Base-by-base conservation (phyloP, 176 grass and related monocot species). In the Carex myosuroides region DNA sequence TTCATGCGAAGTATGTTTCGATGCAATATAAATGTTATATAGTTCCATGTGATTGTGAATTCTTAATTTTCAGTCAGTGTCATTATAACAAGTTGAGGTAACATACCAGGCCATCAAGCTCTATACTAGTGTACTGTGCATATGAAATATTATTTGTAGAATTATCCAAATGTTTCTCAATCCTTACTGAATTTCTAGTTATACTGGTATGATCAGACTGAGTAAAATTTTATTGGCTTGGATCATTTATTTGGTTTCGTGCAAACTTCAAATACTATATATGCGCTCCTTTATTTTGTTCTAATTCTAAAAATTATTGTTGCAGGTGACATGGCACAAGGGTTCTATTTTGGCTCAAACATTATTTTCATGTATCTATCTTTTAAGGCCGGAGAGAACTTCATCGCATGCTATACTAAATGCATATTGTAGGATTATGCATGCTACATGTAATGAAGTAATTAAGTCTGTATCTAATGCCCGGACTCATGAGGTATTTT, bases 321-420 rank as follows among this genome's bases (percentile, higher is more conserved):
- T 42, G 66, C 86, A 98, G 96, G 93, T 91, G 83, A 93, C 96
- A 55, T 98, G 96, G 96, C 93, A 98, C 88, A 95, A 89, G 83
- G 96, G 96, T 37, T 91, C 94, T 83, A 91, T 91, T 72, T 80
- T 98, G 76, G 92, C 93, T 79, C 96, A 98, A 81, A 98, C 96
- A 3, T 71, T 98, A 57, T 98, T 98, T 89, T 93, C 96, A 88
- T 98, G 96, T 86, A 87, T 98, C 60, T 98, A 98, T 88, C 84
- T 95, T 70, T 87, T 95, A 86, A 93, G 85, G 86, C 88, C 90
- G 70, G 91, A 98, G 60, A 94, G 91, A 90, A 98, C 91, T 87
- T 93, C 96, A 88, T 88, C 96, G 3, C 96, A 98, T 91, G 85
- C 91, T 87, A 82, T 95, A 65, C 87, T 98, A 64, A 91, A 93